Percentiles rank a stretch among this genome's conserved stretches.
These are phyloP conservation scores for Rubia occidens DNA, from an alignment of 305 asterid genomes.

Conservation along the genomic window DNA sequence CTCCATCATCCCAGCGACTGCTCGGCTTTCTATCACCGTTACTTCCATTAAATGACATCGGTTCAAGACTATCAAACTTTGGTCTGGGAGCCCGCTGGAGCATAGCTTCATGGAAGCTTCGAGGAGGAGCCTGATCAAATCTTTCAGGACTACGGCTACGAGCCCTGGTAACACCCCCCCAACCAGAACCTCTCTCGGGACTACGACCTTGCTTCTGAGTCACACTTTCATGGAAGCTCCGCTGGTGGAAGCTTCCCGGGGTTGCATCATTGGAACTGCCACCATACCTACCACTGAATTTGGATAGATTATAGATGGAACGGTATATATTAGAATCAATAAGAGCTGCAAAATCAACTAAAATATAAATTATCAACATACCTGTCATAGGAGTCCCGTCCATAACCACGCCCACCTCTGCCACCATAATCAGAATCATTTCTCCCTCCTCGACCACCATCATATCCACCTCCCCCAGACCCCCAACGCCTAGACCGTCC, in stretches of 20 bases:
- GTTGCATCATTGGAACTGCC: constrained; percentile 29
- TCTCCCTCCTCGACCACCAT: constrained; percentile 57
- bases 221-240: constrained; percentile 46
- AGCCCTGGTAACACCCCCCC: constrained; percentile 33
- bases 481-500: constrained; percentile 68
- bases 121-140: constrained; percentile 25
- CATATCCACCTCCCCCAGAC: constrained; percentile 52
- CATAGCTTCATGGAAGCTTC: constrained; percentile 42
- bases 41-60: constrained; percentile 6
- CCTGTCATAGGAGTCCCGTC: constrained; percentile 45
- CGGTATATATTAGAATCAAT: neutral
- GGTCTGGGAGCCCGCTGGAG: constrained; percentile 23
- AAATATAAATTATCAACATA: constrained; percentile 10
- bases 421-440: constrained; percentile 40
- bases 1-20: constrained; percentile 6
- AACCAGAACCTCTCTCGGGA: constrained; percentile 39
- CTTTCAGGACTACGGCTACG: constrained; percentile 40
- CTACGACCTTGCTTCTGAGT: constrained; percentile 33
- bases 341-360: neutral
- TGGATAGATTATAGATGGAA: constrained; percentile 5
- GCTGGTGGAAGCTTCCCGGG: constrained; percentile 31
- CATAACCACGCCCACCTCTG: constrained; percentile 37
- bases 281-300: constrained; percentile 31
- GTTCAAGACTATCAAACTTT: constrained; percentile 3
- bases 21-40: neutral